Evolutionary conservation across 768 basidiomycete species (phyloP).

Genomic region (Tephrocybe sp.): DNA sequence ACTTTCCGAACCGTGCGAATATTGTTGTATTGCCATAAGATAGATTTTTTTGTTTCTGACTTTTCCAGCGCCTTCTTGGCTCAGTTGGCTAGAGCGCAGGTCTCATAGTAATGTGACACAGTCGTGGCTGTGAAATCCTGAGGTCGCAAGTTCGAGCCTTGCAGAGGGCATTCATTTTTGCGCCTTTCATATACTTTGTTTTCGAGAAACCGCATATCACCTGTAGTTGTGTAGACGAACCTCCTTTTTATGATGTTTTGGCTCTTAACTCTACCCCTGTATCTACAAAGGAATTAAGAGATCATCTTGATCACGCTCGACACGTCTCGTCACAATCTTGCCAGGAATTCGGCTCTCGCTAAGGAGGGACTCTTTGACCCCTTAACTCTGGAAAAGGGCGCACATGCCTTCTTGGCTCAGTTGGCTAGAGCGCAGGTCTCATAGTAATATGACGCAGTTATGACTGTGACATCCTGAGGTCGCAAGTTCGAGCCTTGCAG

Average conservation of each 20-base stretch:
- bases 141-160: conserved; percentile 56
- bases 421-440: conserved; percentile 33
- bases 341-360: too few species aligned
- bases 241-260: too few species aligned
- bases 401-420: conserved; percentile 28
- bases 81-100: conserved; percentile 57
- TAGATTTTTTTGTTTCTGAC: too few species aligned
- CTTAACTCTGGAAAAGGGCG: too few species aligned
- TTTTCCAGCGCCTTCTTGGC: conserved; percentile 28
- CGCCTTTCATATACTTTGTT: too few species aligned
- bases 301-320: too few species aligned
- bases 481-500: conserved; percentile 61
- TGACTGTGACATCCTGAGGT: conserved; percentile 47
- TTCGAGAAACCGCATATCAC: too few species aligned
- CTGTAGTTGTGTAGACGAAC: too few species aligned
- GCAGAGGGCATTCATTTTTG: conserved; percentile 34
- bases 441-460: conserved; percentile 22
- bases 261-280: too few species aligned
- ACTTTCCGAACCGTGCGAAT: neutral
- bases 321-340: too few species aligned
- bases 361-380: too few species aligned
- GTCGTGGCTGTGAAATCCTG: conserved; percentile 32
- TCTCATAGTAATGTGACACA: conserved; percentile 42
- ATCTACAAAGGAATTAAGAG: too few species aligned
- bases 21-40: neutral